Conservation (phyloP, 495 filamentous ascomycete species). For the Penicillium canescens region DNA sequence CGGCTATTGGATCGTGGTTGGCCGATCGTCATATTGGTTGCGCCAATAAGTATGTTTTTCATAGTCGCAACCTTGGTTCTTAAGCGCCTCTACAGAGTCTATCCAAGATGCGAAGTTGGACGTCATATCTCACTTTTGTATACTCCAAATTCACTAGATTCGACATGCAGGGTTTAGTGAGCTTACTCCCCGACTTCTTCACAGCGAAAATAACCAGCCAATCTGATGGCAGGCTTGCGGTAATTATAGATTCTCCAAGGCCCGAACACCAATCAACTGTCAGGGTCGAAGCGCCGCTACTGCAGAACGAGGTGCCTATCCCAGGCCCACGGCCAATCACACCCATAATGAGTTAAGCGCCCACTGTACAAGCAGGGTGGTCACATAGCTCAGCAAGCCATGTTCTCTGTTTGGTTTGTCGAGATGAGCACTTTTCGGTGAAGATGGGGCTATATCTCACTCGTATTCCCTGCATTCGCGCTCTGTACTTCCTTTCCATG, state of each 20-base stretch:
- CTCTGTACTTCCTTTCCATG: neutral
- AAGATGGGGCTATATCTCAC: slow-evolving; percentile 25
- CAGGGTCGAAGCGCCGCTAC: slow-evolving; percentile 17
- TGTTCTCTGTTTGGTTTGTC: slow-evolving; percentile 6
- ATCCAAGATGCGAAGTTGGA: no score
- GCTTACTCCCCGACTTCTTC: slow-evolving; percentile 7
- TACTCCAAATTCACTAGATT: no score
- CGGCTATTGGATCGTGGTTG: no score
- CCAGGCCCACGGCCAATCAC: slow-evolving; percentile 24
- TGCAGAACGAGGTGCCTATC: slow-evolving; percentile 18
- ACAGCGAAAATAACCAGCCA: neutral
- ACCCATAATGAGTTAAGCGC: slow-evolving; percentile 20
- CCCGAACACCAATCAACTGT: slow-evolving; percentile 14
- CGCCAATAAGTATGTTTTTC: no score
- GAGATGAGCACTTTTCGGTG: neutral
- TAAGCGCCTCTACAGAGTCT: no score
- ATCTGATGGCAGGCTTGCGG: neutral
- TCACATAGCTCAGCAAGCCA: slow-evolving; percentile 19
- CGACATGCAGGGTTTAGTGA: neutral
- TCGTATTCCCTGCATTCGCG: slow-evolving; percentile 19
- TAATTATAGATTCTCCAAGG: slow-evolving; percentile 5
- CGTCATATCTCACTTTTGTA: no score
- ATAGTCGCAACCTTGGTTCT: no score
- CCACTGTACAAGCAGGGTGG: slow-evolving; percentile 23
- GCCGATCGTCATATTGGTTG: no score